Conservation (phyloP, 2,329 filamentous ascomycete genomes). For the Cladosporium sp. region DNA sequence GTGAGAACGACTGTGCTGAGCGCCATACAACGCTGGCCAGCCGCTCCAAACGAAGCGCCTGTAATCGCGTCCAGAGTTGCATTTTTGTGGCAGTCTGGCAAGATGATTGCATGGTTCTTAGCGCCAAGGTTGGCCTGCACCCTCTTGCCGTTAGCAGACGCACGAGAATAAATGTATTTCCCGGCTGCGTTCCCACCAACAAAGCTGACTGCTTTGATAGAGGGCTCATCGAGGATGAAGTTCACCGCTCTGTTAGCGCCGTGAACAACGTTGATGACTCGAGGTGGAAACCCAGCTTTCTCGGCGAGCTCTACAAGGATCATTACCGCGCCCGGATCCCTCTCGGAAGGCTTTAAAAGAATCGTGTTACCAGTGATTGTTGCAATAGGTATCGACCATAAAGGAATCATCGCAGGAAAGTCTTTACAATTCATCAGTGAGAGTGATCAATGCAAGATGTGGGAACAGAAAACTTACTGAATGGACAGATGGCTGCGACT, state of each 20-base stretch:
- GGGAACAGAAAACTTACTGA: neutral
- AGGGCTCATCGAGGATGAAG: constrained; percentile 81
- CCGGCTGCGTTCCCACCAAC: constrained; percentile 85
- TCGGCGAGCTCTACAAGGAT: constrained; percentile 77
- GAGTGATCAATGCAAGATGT: no score
- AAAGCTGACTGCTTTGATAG: constrained; percentile 83
- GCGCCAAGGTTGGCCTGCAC: constrained; percentile 85
- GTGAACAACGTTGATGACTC: constrained; percentile 80
- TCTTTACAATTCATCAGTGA: constrained; percentile 62
- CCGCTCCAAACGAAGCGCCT: constrained; percentile 80
- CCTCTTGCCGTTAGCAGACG: constrained; percentile 81
- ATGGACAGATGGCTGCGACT: neutral
- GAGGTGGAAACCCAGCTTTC: constrained; percentile 78
- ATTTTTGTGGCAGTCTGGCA: constrained; percentile 88
- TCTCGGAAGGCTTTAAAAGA: constrained; percentile 81
- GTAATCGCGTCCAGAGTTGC: constrained; percentile 81
- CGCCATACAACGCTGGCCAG: constrained; percentile 85
- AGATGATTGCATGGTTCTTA: constrained; percentile 83
- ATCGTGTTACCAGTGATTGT: constrained; percentile 81
- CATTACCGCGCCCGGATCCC: constrained; percentile 81
- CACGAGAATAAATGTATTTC: constrained; percentile 79
- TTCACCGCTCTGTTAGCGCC: constrained; percentile 63
- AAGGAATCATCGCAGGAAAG: constrained; percentile 87
- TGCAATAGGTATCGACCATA: constrained; percentile 84
- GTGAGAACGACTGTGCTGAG: constrained; percentile 82